phyloP scores from a whole-genome alignment of 257 asterid genomes.

The Hygrophila difformis region DNA sequence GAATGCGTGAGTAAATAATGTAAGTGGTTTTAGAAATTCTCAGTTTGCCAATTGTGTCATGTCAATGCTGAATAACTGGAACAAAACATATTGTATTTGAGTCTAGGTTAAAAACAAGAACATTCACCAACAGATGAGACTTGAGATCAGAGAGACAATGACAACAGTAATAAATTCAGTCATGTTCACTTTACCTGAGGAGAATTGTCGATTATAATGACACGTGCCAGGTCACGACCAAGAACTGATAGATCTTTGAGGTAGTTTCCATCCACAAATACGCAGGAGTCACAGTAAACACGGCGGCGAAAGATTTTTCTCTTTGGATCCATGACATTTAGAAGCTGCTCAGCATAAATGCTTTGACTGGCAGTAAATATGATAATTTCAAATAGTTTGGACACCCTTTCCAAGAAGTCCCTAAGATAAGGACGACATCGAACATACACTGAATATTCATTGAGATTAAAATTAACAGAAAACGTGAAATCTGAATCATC shows the following conservation, averaged over 20 bases:
- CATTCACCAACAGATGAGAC: background rate
- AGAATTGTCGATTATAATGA: slow-evolving; percentile 84
- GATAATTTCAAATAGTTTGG: slow-evolving; percentile 70
- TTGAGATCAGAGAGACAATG: background rate
- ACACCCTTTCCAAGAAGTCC: slow-evolving; percentile 70
- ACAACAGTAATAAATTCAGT: background rate
- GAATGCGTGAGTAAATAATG: no score
- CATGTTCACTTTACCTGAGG: slow-evolving; percentile 60
- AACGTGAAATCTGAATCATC: slow-evolving; percentile 84
- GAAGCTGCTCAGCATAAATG: slow-evolving; percentile 83
- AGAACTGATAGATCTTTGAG: slow-evolving; percentile 92
- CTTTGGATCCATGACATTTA: slow-evolving; percentile 84
- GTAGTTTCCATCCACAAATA: slow-evolving; percentile 82
- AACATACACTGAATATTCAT: slow-evolving; percentile 70
- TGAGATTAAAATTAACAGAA: slow-evolving; percentile 67
- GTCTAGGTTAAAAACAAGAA: background rate
- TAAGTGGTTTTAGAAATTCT: no score
- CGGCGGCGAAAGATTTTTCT: slow-evolving; percentile 90
- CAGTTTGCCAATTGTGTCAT: no score
- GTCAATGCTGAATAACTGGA: no score
- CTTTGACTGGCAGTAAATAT: slow-evolving; percentile 96
- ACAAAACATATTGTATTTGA: no score
- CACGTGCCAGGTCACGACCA: slow-evolving; percentile 89
- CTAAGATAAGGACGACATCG: slow-evolving; percentile 86
- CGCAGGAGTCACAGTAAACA: slow-evolving; percentile 89